Evolutionary conservation across 768 basidiomycete species (phyloP), one percentile per base, ranked within the genome.

Genomic region (Rhizopogon sp.): DNA sequence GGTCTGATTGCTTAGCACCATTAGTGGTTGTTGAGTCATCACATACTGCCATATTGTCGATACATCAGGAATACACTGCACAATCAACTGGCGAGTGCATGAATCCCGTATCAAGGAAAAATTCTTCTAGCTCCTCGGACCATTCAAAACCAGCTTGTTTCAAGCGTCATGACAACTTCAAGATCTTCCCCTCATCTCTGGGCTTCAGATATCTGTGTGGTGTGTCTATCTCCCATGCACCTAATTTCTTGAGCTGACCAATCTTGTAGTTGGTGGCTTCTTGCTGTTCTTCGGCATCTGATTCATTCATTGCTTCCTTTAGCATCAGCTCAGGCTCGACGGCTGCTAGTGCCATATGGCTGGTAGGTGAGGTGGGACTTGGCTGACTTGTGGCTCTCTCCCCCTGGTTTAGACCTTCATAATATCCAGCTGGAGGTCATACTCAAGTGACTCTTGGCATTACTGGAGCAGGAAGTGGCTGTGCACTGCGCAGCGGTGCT

Each of bases 61-160:
- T 20, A 20, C 20, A 20, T 20, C 20, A 2, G 51, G 58, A 69
- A 16, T 62, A 57, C 1, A 41, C 60, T 10, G 68, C 33, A 22
- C 22, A 4, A 52, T 25, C 7, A 73, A 56, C 11, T 59, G 64
- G 22, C 65, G 56, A 8, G 60, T 46, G 44, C 73, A 72, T 55
- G 41, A 50, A 50, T 39, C 54, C 43, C 2, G 20, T 3, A 50
- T 39, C 2, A 43, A 20, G 3, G 6, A 14, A 22, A 46, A 39
- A 20, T 20, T 20, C 20, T 20, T n/a, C 43, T 14, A 54, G 35
- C 17, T 44, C 44, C 50, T 66, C 14, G 33, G 70, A 67, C 73
- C 73, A 76, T 39, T 65, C 51, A 10, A 60, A 47, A 5, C 62
- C 68, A 5, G 68, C 61, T 53, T 75, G 73, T n/a, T 70, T 71